phyloP scores from a whole-genome alignment of 2,329 filamentous ascomycete genomes.

The Talaromyces marneffei region DNA sequence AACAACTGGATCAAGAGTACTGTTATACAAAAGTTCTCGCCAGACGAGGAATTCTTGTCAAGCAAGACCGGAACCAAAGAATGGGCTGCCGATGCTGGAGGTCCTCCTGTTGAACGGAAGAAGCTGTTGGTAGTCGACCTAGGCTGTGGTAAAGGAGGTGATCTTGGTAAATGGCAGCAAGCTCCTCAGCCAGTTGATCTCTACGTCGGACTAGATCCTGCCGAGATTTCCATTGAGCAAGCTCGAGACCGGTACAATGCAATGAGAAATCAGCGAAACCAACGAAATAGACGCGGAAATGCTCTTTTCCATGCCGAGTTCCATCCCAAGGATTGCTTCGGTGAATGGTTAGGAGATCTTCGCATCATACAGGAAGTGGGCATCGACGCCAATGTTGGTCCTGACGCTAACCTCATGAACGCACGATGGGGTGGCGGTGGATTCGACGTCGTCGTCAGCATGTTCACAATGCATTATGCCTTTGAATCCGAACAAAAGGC shows the following conservation, averaged over 20 bases:
- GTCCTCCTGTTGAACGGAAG: conserved; percentile 36
- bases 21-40: conserved; percentile 92
- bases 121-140: conserved; percentile 82
- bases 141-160: conserved; percentile 94
- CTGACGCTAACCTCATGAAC: conserved; percentile 46
- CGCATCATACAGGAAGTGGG: conserved; percentile 79
- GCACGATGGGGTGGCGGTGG: conserved; percentile 68
- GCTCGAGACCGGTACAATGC: conserved; percentile 74
- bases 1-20: conserved; percentile 99
- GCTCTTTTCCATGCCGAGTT: conserved; percentile 80
- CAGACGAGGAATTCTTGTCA: conserved; percentile 65
- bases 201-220: conserved; percentile 91
- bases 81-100: conserved; percentile 37
- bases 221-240: conserved; percentile 86
- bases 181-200: conserved; percentile 85
- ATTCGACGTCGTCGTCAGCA: conserved; percentile 96
- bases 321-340: conserved; percentile 86
- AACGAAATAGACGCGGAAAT: conserved; percentile 50
- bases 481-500: conserved; percentile 91
- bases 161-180: conserved; percentile 92
- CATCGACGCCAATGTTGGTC: conserved; percentile 68
- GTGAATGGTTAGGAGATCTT: conserved; percentile 73
- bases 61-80: conserved; percentile 39
- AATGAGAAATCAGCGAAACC: conserved; percentile 56
- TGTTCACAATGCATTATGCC: conserved; percentile 99